These are phyloP conservation scores for Letharia lupina DNA, from an alignment of 495 filamentous ascomycete genomes.

Conservation along the genomic window DNA sequence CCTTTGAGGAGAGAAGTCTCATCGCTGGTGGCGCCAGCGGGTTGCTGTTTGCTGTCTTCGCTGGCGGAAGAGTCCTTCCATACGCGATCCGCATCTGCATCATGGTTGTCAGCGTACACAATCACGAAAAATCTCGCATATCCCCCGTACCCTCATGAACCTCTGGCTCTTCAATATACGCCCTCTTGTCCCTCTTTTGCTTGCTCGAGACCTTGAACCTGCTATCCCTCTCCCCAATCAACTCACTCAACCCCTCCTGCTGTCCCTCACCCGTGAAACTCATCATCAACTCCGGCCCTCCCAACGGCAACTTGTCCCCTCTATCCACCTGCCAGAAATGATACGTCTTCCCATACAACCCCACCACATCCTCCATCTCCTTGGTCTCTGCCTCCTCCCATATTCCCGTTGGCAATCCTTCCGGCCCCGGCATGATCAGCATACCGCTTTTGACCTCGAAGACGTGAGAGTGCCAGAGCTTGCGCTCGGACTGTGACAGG, in stretches of 20 bases:
- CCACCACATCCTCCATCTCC: constrained; percentile 67
- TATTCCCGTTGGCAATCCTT: constrained; percentile 39
- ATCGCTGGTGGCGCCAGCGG: not conserved
- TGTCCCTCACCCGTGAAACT: constrained; percentile 56
- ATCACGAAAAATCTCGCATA: not conserved
- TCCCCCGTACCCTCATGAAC: constrained; percentile 47
- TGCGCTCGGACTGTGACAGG: constrained; percentile 55
- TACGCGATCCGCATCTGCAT: constrained; percentile 41
- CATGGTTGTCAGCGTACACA: not conserved
- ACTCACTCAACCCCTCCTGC: constrained; percentile 49
- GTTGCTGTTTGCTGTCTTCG: not conserved
- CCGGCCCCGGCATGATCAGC: constrained; percentile 72
- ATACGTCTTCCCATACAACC: constrained; percentile 82
- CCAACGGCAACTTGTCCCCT: constrained; percentile 68
- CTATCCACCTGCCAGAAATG: constrained; percentile 82
- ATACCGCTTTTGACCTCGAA: constrained; percentile 84
- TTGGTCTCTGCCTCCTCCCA: constrained; percentile 73
- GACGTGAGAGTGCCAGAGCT: constrained; percentile 73
- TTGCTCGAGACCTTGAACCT: constrained; percentile 53
- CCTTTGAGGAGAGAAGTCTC: not conserved
- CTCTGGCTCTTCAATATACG: constrained; percentile 47
- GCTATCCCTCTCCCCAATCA: constrained; percentile 55
- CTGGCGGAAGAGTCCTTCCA: constrained; percentile 28
- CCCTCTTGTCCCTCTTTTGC: constrained; percentile 55
- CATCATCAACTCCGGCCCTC: constrained; percentile 68